Conservation (phyloP, 257 asterid species). For the Solanum piurae region DNA sequence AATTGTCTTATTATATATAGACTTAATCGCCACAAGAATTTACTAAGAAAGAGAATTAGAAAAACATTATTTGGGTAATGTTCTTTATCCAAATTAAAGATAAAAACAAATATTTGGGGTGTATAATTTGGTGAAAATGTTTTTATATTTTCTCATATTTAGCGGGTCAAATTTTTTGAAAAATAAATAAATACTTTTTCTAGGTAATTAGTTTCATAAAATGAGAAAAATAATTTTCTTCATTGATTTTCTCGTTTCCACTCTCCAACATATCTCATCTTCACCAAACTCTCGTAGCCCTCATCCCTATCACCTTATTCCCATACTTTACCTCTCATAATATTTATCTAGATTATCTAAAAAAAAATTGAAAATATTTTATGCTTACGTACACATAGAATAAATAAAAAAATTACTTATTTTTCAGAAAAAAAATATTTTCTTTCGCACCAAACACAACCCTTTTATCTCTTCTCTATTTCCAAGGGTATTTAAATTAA, state of each 20-base stretch:
- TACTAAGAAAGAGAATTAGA: background rate
- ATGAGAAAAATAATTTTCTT: background rate
- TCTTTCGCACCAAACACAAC: background rate
- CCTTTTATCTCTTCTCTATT: background rate
- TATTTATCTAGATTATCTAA: too few species aligned
- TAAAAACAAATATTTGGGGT: background rate
- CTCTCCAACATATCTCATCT: background rate
- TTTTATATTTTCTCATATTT: background rate
- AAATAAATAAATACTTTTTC: too few species aligned
- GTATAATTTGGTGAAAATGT: too few species aligned
- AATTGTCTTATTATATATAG: background rate
- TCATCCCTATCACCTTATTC: background rate
- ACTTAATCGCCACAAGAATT: background rate
- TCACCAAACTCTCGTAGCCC: background rate
- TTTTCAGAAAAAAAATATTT: too few species aligned
- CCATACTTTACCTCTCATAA: background rate
- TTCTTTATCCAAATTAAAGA: background rate
- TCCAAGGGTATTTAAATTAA: background rate
- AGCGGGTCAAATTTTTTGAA: accelerated
- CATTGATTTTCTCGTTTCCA: background rate
- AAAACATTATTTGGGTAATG: background rate
- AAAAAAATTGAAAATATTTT: too few species aligned
- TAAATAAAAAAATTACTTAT: too few species aligned
- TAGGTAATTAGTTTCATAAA: too few species aligned
- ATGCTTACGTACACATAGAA: too few species aligned